Conservation (phyloP, 176 grass and related monocot genomes). For the Oryza punctata region DNA sequence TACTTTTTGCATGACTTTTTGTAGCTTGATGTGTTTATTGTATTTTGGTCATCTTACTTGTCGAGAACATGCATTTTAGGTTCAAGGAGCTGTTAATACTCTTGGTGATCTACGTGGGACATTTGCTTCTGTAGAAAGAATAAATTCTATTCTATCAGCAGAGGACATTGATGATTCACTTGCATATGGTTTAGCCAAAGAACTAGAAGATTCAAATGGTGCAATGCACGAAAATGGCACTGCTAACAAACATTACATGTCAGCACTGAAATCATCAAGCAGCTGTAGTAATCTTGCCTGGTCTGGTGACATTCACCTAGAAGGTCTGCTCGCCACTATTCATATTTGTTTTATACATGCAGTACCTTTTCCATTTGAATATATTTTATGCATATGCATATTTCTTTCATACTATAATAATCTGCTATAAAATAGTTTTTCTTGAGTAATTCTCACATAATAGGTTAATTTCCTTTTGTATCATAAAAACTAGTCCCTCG, state of each 20-base stretch:
- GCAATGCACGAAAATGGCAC: constrained; percentile 42
- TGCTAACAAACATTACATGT: constrained; percentile 77
- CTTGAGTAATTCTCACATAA: neutral
- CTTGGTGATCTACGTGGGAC: constrained; percentile 83
- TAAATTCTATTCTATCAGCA: constrained; percentile 79
- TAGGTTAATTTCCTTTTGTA: neutral
- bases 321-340: constrained; percentile 59
- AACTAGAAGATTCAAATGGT: constrained; percentile 48
- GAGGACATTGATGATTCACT: constrained; percentile 88
- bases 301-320: constrained; percentile 88
- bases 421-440: neutral
- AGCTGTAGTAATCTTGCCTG: constrained; percentile 69
- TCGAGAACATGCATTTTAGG: constrained; percentile 55
- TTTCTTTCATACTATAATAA: neutral
- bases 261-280: constrained; percentile 68
- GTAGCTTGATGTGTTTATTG: constrained; percentile 39
- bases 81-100: constrained; percentile 94
- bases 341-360: neutral
- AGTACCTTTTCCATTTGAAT: neutral
- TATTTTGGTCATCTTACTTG: constrained; percentile 27
- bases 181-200: constrained; percentile 92
- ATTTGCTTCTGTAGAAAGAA: constrained; percentile 86
- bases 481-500: neutral
- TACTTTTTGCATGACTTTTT: constrained; percentile 10
- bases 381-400: neutral